Conservation (phyloP, 2,329 filamentous ascomycete species). For the Phialophora macrospora region DNA sequence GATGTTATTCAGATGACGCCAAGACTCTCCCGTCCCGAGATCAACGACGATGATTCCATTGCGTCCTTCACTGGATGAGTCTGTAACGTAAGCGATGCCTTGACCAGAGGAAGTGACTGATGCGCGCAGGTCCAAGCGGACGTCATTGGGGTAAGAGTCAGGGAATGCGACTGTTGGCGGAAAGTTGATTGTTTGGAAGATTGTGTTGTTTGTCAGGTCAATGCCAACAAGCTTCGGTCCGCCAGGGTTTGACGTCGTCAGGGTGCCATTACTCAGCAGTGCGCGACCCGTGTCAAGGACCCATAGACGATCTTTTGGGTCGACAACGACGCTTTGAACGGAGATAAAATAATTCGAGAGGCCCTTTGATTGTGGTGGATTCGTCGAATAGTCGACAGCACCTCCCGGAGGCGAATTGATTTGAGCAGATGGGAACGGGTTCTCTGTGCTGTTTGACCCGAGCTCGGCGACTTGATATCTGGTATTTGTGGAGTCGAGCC, state of each 20-base stretch:
- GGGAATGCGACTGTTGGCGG: constrained; percentile 53
- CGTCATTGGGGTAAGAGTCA: constrained; percentile 60
- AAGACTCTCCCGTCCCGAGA: constrained; percentile 50
- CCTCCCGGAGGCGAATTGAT: constrained; percentile 58
- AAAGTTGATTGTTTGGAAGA: constrained; percentile 60
- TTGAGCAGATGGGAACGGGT: constrained; percentile 49
- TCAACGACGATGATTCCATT: constrained; percentile 59
- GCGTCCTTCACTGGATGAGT: constrained; percentile 55
- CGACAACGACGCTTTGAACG: constrained; percentile 59
- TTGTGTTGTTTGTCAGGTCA: constrained; percentile 51
- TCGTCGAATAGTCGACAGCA: constrained; percentile 58
- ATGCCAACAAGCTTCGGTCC: constrained; percentile 59
- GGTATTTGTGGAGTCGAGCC: constrained; percentile 56
- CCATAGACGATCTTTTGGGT: constrained; percentile 57
- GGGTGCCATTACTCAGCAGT: constrained; percentile 49
- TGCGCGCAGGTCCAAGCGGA: constrained; percentile 58
- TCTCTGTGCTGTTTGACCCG: constrained; percentile 50
- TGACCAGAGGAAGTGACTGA: constrained; percentile 47
- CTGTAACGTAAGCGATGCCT: constrained; percentile 60
- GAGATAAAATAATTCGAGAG: constrained; percentile 57
- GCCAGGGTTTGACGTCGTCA: constrained; percentile 53
- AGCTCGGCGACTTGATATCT: constrained; percentile 59
- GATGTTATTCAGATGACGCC: constrained; percentile 54
- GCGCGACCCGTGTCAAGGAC: constrained; percentile 60
- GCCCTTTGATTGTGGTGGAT: constrained; percentile 52